Evolutionary conservation across 495 filamentous ascomycete genomes (phyloP).

Genomic region (Neurospora sublineolata): DNA sequence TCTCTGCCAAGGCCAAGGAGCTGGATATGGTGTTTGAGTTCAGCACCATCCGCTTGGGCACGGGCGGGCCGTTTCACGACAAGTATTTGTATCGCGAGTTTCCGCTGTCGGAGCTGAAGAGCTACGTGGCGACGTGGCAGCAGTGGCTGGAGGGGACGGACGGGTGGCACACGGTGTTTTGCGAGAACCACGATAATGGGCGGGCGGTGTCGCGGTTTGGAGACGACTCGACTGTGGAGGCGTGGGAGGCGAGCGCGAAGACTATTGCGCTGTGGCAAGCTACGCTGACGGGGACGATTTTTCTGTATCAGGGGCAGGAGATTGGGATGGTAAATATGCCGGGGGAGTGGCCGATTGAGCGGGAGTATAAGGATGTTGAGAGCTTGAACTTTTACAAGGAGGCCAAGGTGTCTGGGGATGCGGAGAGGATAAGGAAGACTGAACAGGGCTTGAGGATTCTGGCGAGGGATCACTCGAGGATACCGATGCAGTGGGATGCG

Average conservation of each 20-base stretch:
- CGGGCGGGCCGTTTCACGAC: slow-evolving; percentile 22
- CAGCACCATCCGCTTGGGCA: slow-evolving; percentile 45
- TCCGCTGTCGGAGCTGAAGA: slow-evolving; percentile 42
- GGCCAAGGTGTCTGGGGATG: slow-evolving; percentile 14
- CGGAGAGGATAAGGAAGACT: slow-evolving; percentile 25
- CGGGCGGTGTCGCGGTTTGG: slow-evolving; percentile 47
- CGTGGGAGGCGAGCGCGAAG: slow-evolving; percentile 42
- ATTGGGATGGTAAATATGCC: slow-evolving; percentile 60
- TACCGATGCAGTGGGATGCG: slow-evolving; percentile 52
- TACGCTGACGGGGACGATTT: slow-evolving; percentile 28
- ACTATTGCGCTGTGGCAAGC: slow-evolving; percentile 50
- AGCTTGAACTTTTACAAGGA: slow-evolving; percentile 46
- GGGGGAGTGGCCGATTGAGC: slow-evolving; percentile 40
- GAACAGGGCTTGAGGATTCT: slow-evolving; percentile 32
- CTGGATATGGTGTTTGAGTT: slow-evolving; percentile 63
- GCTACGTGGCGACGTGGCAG: slow-evolving; percentile 46
- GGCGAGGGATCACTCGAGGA: slow-evolving; percentile 50
- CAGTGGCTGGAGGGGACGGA: slow-evolving; percentile 46
- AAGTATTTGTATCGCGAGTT: slow-evolving; percentile 10
- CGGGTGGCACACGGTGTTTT: slow-evolving; percentile 59
- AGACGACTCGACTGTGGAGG: slow-evolving; percentile 34
- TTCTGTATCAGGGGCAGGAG: slow-evolving; percentile 64
- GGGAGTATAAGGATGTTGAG: slow-evolving; percentile 57
- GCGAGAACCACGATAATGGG: slow-evolving; percentile 58
- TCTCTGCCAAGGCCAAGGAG: slow-evolving; percentile 42